Base-by-base conservation (phyloP, 768 basidiomycete genomes). In the Pisolithus microcarpus region DNA sequence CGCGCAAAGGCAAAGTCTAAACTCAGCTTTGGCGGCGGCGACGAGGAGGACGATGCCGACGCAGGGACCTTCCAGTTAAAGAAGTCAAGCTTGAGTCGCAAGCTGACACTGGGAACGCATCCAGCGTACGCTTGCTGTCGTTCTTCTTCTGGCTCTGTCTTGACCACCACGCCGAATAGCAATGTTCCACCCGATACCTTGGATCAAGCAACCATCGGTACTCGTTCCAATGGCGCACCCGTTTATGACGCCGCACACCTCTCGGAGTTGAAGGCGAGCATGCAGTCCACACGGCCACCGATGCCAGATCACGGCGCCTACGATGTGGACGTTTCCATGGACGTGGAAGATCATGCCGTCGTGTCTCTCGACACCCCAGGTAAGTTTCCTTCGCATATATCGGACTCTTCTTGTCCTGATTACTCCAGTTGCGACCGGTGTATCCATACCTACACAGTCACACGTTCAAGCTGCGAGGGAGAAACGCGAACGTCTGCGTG, bases 201-300 rank as follows among this genome's bases (percentile, higher is more conserved):
- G 30, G 82, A 82, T 30, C 78, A 80, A 61, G 77, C 80, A 1
- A 72, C 75, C 1, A 77, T 80, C n/a, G 71, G 79, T 24, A 57
- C 61, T 30, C 60, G 51, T 11, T 51, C 76, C 5, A 73, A 73
- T 53, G 72, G 72, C 19, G 75, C 77, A 1, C 85, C 85, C 0
- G 74, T 74, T 15, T 93, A 93, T 62, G 81, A 85, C 56, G 73
- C 80, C 28, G 83, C 81, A 40, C 80, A 90, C 65, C 74, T 93
- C 37, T 78, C 79, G 31, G 79, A 91, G 62, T 75, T 93, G 39
- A 91, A 85, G 72, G 87, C 89, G 4, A 85, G 74, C 57, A 93
- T 87, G 0, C 79, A 77, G 6, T 76, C 77, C 6, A 63, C 78
- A 18, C 76, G 84, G 39, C 80, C 69, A 2, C 64, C 71, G 0